Evolutionary conservation across 495 filamentous ascomycete species (phyloP), one percentile per base, ranked within the genome.

Genomic region (Physcia stellaris): DNA sequence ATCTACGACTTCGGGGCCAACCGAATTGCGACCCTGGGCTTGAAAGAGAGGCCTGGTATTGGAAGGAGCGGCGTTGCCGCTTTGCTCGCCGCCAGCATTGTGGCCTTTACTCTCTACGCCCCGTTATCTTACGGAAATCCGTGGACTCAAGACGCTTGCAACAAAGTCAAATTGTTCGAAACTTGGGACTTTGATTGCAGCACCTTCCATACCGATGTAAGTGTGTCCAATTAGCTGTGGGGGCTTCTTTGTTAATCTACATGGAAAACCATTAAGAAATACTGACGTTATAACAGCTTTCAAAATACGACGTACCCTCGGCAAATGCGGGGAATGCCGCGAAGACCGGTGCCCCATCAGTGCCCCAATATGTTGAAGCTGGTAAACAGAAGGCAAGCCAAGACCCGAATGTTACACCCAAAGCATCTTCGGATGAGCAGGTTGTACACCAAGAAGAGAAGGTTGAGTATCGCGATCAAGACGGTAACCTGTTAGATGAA

Each of bases 111-210:
- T 4, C 59, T 95, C 5, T 92, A 86, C 53, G 71, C 87, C 11
- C 90, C 90, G 2, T 66, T 98, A 9, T 73, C 86, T 5, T 98
- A 98, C 51, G 90, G 90, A 40, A 94, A 93, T 51, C 64, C 79
- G 30, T 98, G 90, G 90, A 98, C 90, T 3, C 79, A 80, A 61
- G 60, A 70, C 38, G 75, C 85, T 49, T 98, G 90, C 68, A 76
- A 74, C 27, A 72, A 71, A 37, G 80, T 93, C 39, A 95, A 95
- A 65, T 66, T 98, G 9, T 77, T 96, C 51, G 64, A 70, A 37
- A 74, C 74, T 10, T 98, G 90, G 90, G 90, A 98, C 54, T 96
- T 85, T 67, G 90, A 96, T 58, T 98, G 90, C 68, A 88, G 87
- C 53, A 85, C 68, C 43, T 98, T 98, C 66, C 66, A 81, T 51